phyloP scores from a whole-genome alignment of 352 stramenopile genomes.

The Phytophthora macrochlamydospora region DNA sequence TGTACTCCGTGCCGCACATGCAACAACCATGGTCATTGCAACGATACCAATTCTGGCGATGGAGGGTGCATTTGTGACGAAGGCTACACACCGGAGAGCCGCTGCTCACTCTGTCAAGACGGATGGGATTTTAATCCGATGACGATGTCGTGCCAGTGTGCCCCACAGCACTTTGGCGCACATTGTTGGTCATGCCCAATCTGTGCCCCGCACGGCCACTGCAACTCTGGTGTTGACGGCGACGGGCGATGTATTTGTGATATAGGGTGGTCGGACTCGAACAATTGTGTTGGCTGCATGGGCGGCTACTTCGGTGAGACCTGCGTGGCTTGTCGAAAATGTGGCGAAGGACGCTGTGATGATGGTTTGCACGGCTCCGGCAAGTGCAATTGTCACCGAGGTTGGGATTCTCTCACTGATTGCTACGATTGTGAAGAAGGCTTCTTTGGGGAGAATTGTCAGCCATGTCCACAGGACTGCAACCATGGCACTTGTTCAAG shows the following conservation, averaged over 20 bases:
- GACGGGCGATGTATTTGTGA: slow-evolving; percentile 88
- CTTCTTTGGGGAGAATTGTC: slow-evolving; percentile 81
- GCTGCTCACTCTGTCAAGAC: slow-evolving; percentile 81
- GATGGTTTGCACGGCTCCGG: slow-evolving; percentile 75
- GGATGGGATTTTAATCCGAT: slow-evolving; percentile 90
- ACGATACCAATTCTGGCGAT: slow-evolving; percentile 70
- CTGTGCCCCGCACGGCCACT: slow-evolving; percentile 83
- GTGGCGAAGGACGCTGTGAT: slow-evolving; percentile 79
- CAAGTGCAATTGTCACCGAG: slow-evolving; percentile 82
- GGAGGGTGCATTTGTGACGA: slow-evolving; percentile 85
- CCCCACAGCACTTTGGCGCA: slow-evolving; percentile 77
- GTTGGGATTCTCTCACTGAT: slow-evolving; percentile 72
- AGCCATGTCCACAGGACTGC: slow-evolving; percentile 70
- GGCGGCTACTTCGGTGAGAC: slow-evolving; percentile 77
- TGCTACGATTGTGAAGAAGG: slow-evolving; percentile 87
- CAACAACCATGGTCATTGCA: slow-evolving; percentile 84
- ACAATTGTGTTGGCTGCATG: slow-evolving; percentile 90
- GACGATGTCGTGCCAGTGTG: slow-evolving; percentile 87
- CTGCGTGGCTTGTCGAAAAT: slow-evolving; percentile 77
- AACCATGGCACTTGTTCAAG: slow-evolving; percentile 78
- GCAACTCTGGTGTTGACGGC: slow-evolving; percentile 81
- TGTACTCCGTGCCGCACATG: slow-evolving; percentile 83
- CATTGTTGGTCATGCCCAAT: slow-evolving; percentile 87
- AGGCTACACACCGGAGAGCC: slow-evolving; percentile 76
- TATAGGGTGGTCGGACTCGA: slow-evolving; percentile 85